A percentile compares a stretch with the other conserved stretches of the same genome.
Evolutionary conservation across 2,329 filamentous ascomycete genomes (phyloP).

Genomic region (Geosmithia flava): DNA sequence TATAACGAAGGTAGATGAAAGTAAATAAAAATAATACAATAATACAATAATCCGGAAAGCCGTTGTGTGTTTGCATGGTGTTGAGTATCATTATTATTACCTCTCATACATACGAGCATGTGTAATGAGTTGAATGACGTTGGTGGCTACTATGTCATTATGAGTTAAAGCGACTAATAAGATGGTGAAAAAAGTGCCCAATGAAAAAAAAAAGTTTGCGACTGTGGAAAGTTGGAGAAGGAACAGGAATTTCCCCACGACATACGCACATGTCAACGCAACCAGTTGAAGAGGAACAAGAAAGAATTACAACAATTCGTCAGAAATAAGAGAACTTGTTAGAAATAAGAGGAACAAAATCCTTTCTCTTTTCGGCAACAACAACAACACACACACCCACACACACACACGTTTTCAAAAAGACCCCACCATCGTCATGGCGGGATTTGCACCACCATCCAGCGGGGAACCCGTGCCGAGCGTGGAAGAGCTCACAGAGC

Average conservation of each 20-base stretch:
- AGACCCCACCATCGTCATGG: no score
- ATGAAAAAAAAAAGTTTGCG: neutral
- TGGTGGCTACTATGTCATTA: no score
- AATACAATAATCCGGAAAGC: neutral
- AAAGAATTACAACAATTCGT: no score
- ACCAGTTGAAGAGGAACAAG: no score
- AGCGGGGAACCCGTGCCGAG: constrained; percentile 8
- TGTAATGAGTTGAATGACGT: neutral
- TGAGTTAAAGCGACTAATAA: neutral
- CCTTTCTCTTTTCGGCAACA: no score
- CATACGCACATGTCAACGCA: neutral
- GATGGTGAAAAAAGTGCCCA: neutral
- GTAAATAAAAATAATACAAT: neutral
- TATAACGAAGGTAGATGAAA: neutral
- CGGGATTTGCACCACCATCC: no score
- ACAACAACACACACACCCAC: no score
- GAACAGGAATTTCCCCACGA: neutral
- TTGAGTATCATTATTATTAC: neutral
- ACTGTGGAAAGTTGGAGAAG: constrained; percentile 1
- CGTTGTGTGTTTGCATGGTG: neutral
- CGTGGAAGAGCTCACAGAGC: constrained; percentile 29
- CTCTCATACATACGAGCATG: no score
- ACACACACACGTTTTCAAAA: neutral
- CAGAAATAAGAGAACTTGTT: no score
- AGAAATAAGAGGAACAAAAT: no score